These are phyloP conservation scores for Schoenoplectus tabernaemontani DNA, from an alignment of 202 grass and related monocot genomes.

Conservation along the genomic window DNA sequence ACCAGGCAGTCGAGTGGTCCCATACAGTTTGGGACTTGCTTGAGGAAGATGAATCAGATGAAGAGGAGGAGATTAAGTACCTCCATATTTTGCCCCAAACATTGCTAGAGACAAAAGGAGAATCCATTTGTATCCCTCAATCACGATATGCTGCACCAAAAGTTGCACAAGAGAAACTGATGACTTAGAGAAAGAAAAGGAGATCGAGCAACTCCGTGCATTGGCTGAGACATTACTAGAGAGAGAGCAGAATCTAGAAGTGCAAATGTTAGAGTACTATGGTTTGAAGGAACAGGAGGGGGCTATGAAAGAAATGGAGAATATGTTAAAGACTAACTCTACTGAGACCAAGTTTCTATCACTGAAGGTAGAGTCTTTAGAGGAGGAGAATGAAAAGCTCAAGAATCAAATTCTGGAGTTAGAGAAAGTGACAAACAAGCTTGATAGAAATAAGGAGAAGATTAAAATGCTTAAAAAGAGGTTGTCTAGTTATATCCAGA, in stretches of 20 bases:
- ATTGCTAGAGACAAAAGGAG: slow-evolving; percentile 14
- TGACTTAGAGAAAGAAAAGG: slow-evolving; percentile 25
- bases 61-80: background rate
- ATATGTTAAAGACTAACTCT: slow-evolving; percentile 23
- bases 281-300: slow-evolving; percentile 41
- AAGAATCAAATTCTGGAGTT: slow-evolving; percentile 37
- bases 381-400: slow-evolving; percentile 67
- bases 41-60: slow-evolving; percentile 30
- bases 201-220: slow-evolving; percentile 29
- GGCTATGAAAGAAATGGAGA: slow-evolving; percentile 45
- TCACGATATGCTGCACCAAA: background rate
- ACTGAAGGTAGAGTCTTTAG: slow-evolving; percentile 42
- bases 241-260: slow-evolving; percentile 48
- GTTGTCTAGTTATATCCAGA: background rate
- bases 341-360: slow-evolving; percentile 38
- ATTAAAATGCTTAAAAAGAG: slow-evolving; percentile 29
- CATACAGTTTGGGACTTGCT: slow-evolving; percentile 36
- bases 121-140: background rate
- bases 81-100: background rate
- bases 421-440: slow-evolving; percentile 27
- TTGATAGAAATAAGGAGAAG: slow-evolving; percentile 46
- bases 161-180: background rate
- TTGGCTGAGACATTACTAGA: slow-evolving; percentile 48
- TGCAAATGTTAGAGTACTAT: slow-evolving; percentile 53
- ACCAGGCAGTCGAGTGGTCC: slow-evolving; percentile 21